phyloP scores from a whole-genome alignment of 2,329 filamentous ascomycete genomes.

The Cercospora berteroae region DNA sequence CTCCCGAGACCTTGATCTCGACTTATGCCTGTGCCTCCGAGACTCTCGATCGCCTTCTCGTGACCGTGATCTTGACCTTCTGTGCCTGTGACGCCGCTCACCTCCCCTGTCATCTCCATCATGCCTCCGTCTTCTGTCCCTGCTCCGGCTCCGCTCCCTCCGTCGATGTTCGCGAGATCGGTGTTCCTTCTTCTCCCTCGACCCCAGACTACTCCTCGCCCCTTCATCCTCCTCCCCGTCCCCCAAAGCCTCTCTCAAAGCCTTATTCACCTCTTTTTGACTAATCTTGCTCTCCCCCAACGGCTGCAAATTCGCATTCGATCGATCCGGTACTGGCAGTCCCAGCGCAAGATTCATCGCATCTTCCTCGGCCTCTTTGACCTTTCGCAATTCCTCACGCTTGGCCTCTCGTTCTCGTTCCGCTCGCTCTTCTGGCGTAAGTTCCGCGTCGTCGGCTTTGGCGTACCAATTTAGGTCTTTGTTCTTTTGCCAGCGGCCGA shows the following conservation, averaged over 20 bases:
- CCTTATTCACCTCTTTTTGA: conserved; percentile 57
- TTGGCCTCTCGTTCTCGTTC: conserved; percentile 68
- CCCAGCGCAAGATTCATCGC: conserved; percentile 82
- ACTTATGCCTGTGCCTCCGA: conserved; percentile 28
- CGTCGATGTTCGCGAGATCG: conserved; percentile 26
- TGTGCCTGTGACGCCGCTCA: conserved; percentile 24
- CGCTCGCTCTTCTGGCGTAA: conserved; percentile 52
- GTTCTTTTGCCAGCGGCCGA: conserved; percentile 86
- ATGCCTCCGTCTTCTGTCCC: conserved; percentile 24
- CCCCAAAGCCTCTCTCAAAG: conserved; percentile 49
- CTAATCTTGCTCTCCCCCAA: conserved; percentile 53
- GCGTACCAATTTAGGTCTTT: conserved; percentile 67
- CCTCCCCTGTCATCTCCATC: conserved; percentile 24
- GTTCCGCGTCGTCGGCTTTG: conserved; percentile 54
- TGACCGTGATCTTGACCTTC: conserved; percentile 33
- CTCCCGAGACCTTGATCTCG: conserved; percentile 22
- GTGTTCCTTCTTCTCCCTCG: conserved; percentile 20
- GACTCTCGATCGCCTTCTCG: conserved; percentile 28
- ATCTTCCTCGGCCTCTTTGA: conserved; percentile 92
- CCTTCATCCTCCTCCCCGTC: conserved; percentile 41
- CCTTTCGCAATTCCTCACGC: conserved; percentile 67
- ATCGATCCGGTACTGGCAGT: conserved; percentile 65
- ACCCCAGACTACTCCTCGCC: conserved; percentile 21
- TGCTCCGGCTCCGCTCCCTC: conserved; percentile 30
- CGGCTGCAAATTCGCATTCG: conserved; percentile 63